Evolutionary conservation across 2,329 filamentous ascomycete genomes (phyloP), one percentile per base, ranked within the genome.

Genomic region (Alternaria infectoria): DNA sequence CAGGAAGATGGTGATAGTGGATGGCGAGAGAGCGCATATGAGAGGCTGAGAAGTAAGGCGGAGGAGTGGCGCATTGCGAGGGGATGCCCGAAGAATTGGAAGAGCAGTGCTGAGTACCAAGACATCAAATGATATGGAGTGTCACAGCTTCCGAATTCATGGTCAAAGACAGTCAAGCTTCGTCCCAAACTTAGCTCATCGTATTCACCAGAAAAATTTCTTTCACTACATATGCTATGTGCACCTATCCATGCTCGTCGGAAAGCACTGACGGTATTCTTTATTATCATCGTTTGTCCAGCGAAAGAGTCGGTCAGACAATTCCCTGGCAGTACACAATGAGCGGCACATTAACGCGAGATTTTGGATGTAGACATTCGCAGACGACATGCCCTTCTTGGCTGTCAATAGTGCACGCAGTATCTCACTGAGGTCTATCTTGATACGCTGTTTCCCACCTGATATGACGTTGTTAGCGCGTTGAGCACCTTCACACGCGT

Each of bases 11-110:
- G 77, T 5, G 57, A 72, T 10, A 81, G 79, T 2, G 81, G 81
- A 0, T 85, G 83, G 83, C 73, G 83, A 43, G 77, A 82, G 36
- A 64, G 54, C 0, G 62, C 83, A 44, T 60, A 80, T 1, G 59
- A 76, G 25, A 66, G 65, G 0, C 68, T 80, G 2, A 74, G 78
- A 64, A 64, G 66, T n/a, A 79, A 80, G 12, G 70, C 70, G 0
- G 81, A 83, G 54, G 62, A 74, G 9, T 83, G 77, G 74, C 78
- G 81, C 60, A 55, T 72, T 1, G 56, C 62, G 10, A 72, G 75
- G 25, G 73, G 69, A 2, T 80, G 80, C 49, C 77, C 75, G 2
- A 80, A 79, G 66, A 76, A 66, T 54, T 80, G 77, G 76, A 68
- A 66, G 21, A 73, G 71, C 50, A 26, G 70, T 2, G 28, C 43